A percentile compares a stretch with the other conserved stretches of the same genome.
Conservation (phyloP, 768 basidiomycete genomes). For the Tricholoma terreum region DNA sequence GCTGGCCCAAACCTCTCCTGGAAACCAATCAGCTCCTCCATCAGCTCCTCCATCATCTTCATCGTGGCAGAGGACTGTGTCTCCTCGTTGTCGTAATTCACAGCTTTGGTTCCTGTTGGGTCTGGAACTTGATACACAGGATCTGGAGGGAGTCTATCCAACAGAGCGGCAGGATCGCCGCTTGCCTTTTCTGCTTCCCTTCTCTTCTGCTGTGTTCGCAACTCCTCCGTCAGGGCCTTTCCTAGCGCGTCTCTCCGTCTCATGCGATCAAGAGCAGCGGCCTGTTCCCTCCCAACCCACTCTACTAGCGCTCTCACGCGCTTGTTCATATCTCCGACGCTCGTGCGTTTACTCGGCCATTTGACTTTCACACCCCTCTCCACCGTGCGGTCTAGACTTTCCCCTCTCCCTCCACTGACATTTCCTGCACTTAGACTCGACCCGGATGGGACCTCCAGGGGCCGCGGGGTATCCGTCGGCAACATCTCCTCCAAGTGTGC, state of each 20-base stretch:
- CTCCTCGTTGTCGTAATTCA: conserved; percentile 9
- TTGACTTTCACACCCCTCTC: conserved; percentile 85
- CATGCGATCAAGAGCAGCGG: conserved; percentile 65
- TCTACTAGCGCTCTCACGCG: conserved; percentile 86
- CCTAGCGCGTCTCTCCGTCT: conserved; percentile 68
- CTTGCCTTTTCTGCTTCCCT: neutral
- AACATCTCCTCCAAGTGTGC: conserved; percentile 82
- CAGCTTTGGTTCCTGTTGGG: neutral
- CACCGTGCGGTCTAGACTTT: conserved; percentile 56
- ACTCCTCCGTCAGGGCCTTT: conserved; percentile 43
- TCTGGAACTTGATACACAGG: neutral
- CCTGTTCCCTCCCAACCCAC: conserved; percentile 91
- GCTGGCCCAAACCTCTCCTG: conserved; percentile 80
- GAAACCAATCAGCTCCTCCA: conserved; percentile 85
- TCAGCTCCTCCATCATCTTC: conserved; percentile 87
- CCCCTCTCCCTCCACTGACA: conserved; percentile 39
- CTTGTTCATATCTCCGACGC: conserved; percentile 97
- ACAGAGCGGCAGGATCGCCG: conserved; percentile 13
- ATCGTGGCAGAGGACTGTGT: conserved; percentile 45
- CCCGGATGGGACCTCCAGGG: conserved; percentile 67
- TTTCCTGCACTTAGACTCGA: conserved; percentile 11
- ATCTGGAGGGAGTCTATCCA: conserved; percentile 9
- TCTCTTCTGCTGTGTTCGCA: conserved; percentile 5
- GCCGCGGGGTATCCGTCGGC: conserved; percentile 70
- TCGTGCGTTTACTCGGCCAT: conserved; percentile 93